These are phyloP conservation scores for Ganoderma sinense DNA, from an alignment of 1,284 basidiomycete species.

Conservation along the genomic window DNA sequence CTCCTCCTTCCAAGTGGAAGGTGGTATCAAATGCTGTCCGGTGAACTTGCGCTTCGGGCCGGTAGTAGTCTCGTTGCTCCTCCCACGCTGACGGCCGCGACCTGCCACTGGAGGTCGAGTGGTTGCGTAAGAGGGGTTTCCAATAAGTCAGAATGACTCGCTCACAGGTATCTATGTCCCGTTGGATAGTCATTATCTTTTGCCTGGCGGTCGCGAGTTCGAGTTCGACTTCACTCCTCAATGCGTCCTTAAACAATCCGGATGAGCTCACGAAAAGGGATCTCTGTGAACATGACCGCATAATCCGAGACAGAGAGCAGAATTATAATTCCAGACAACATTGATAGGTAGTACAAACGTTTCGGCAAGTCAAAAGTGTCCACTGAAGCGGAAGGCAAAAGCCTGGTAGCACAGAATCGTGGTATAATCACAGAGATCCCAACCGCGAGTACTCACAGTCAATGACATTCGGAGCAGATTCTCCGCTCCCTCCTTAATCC, in stretches of 20 bases:
- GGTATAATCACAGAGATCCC: constrained; percentile 9
- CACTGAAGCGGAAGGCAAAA: neutral
- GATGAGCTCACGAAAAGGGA: constrained; percentile 20
- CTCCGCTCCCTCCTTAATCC: constrained; percentile 88
- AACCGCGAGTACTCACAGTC: constrained; percentile 49
- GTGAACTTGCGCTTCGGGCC: constrained; percentile 47
- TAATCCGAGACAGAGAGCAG: constrained; percentile 2
- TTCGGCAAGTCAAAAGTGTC: neutral
- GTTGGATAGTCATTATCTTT: constrained; percentile 73
- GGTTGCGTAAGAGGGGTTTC: neutral
- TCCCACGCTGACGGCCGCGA: constrained; percentile 46
- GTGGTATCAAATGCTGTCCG: constrained; percentile 35
- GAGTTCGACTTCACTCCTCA: constrained; percentile 77
- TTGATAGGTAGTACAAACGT: neutral
- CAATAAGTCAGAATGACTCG: neutral
- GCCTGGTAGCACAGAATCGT: neutral
- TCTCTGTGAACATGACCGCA: constrained; percentile 8
- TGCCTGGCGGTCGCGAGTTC: constrained; percentile 78
- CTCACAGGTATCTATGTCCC: constrained; percentile 68
- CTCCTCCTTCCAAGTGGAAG: constrained; percentile 30
- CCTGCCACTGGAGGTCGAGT: constrained; percentile 44
- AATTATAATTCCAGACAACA: neutral
- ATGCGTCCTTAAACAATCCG: constrained; percentile 53
- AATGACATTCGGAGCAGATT: constrained; percentile 77
- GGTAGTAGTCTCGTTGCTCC: constrained; percentile 36